Conservation (phyloP, 2,329 filamentous ascomycete species). For the Fusarium sp. region DNA sequence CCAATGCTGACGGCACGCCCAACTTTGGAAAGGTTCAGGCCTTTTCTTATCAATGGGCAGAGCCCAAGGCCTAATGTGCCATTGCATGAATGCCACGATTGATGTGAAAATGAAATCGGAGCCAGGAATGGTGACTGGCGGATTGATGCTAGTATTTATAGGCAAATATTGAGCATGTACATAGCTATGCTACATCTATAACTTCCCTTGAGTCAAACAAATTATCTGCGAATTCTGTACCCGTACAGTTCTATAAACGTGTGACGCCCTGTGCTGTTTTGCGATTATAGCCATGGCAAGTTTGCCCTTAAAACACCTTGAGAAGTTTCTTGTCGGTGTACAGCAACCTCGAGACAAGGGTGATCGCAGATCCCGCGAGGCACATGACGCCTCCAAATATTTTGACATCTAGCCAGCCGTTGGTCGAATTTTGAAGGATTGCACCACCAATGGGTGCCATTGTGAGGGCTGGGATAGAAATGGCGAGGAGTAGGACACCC, state of each 20-base stretch:
- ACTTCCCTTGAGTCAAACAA: not conserved
- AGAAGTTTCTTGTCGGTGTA: not conserved
- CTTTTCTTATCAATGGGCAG: constrained; percentile 38
- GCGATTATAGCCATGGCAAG: too few species aligned
- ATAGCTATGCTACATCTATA: not conserved
- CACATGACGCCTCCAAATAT: not conserved
- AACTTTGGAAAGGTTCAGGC: constrained; percentile 58
- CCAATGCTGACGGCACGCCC: constrained; percentile 62
- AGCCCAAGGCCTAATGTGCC: constrained; percentile 15
- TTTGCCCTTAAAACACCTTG: not conserved
- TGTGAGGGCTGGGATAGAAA: not conserved
- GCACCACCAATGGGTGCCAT: not conserved
- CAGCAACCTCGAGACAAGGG: not conserved
- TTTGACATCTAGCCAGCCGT: not conserved
- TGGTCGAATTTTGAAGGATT: not conserved
- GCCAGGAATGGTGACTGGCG: not conserved
- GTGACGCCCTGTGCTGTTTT: too few species aligned
- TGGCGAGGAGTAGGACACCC: not conserved
- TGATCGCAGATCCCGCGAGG: not conserved
- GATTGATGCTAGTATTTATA: not conserved
- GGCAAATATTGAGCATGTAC: not conserved
- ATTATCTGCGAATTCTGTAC: not conserved
- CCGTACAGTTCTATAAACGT: too few species aligned
- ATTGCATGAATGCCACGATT: not conserved
- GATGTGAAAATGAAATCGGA: not conserved